A percentile compares a stretch with the other conserved stretches of the same genome.
Evolutionary conservation across 345 rosid genomes (phyloP).

Genomic region (Gossypioides kirkii): DNA sequence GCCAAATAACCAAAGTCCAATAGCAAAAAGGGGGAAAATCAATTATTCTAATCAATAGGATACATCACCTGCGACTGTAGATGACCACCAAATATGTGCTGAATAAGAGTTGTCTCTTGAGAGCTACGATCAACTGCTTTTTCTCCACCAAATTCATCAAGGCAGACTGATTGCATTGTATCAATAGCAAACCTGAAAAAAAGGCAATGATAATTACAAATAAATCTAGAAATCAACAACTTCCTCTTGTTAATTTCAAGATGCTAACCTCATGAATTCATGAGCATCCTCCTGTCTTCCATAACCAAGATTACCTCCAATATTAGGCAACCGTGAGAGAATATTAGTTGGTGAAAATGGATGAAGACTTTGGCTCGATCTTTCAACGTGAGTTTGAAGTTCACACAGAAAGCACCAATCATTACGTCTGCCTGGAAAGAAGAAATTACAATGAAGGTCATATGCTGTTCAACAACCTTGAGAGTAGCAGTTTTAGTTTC

Average conservation of each 20-base stretch:
- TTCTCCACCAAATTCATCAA: slow-evolving; percentile 94
- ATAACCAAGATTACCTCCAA: slow-evolving; percentile 92
- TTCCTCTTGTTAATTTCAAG: slow-evolving; percentile 1
- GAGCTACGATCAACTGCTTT: slow-evolving; percentile 59
- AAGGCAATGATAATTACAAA: background rate
- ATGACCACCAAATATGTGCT: slow-evolving; percentile 92
- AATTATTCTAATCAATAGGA: slow-evolving; percentile 11
- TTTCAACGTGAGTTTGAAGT: slow-evolving; percentile 76
- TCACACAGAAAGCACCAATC: slow-evolving; percentile 95
- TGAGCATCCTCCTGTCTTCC: slow-evolving; percentile 99
- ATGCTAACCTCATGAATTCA: slow-evolving; percentile 84
- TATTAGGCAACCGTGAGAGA: slow-evolving; percentile 67
- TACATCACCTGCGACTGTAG: slow-evolving; percentile 77
- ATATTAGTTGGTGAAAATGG: slow-evolving; percentile 85
- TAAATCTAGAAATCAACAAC: background rate
- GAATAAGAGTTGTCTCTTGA: slow-evolving; percentile 91
- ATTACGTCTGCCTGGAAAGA: slow-evolving; percentile 63
- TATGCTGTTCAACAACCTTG: slow-evolving; percentile 8
- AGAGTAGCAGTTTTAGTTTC: background rate
- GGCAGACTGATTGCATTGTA: slow-evolving; percentile 91
- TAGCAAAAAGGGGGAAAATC: background rate
- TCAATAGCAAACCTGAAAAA: slow-evolving; percentile 62
- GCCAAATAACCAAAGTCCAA: background rate
- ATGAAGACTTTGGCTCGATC: slow-evolving; percentile 49
- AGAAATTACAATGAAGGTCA: slow-evolving; percentile 17